phyloP scores from a whole-genome alignment of 2,329 filamentous ascomycete species.

The Amylocarpus encephaloides region DNA sequence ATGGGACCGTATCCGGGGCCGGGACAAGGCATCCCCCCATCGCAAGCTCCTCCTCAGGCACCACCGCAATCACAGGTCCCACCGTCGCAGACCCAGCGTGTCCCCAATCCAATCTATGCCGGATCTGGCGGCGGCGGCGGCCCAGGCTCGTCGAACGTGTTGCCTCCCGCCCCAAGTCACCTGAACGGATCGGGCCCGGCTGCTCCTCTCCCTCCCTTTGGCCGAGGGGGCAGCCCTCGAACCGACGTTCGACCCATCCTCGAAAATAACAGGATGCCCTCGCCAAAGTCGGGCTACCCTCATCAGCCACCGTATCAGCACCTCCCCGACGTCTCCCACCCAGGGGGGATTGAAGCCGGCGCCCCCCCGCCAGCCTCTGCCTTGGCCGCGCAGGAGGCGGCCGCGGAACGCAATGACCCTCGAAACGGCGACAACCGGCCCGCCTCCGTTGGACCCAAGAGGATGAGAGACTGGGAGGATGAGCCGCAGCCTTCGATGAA shows the following conservation, averaged over 20 bases:
- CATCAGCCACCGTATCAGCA: constrained; percentile 75
- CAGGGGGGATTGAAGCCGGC: constrained; percentile 45
- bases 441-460: constrained; percentile 72
- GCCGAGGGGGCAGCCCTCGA: constrained; percentile 69
- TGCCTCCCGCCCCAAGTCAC: constrained; percentile 37
- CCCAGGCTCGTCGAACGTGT: constrained; percentile 32
- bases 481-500: constrained; percentile 60
- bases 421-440: constrained; percentile 55
- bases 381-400: constrained; percentile 60
- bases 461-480: constrained; percentile 88
- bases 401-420: constrained; percentile 46
- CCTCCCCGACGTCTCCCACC: constrained; percentile 51
- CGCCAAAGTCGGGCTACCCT: constrained; percentile 80
- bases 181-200: constrained; percentile 28
- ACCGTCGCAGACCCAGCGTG: constrained; percentile 44
- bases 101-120: constrained; percentile 54
- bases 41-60: not conserved
- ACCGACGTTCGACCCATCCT: constrained; percentile 76
- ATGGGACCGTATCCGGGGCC: constrained; percentile 32
- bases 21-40: constrained; percentile 41
- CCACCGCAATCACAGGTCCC: constrained; percentile 34
- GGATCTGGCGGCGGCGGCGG: constrained; percentile 33
- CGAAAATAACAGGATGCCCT: constrained; percentile 79
- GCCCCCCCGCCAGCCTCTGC: constrained; percentile 61
- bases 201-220: constrained; percentile 60